Conservation (phyloP, 148 eudicot species). For the Fagopyrum homotropicum region DNA sequence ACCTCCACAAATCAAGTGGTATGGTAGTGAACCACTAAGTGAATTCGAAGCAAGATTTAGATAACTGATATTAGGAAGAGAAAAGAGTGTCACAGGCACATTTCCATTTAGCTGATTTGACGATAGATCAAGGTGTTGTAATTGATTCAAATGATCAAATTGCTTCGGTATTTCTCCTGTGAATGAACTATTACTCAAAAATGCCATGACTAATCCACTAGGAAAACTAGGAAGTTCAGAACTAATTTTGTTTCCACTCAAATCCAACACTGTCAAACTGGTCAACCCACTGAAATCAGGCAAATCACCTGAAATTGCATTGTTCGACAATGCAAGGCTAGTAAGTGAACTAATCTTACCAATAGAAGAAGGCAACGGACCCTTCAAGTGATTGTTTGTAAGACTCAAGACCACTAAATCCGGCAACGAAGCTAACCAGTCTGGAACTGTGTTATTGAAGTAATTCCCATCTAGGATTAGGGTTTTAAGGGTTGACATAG, state of each 20-base stretch:
- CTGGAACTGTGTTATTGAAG: conserved; percentile 46
- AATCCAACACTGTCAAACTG: conserved; percentile 36
- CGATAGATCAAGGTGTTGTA: conserved; percentile 63
- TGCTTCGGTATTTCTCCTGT: conserved; percentile 34
- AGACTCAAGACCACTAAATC: conserved; percentile 43
- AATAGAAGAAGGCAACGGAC: conserved; percentile 43
- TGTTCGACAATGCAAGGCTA: conserved; percentile 42
- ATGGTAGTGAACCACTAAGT: conserved; percentile 54
- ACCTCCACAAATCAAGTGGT: conserved; percentile 41
- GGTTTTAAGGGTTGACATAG: conserved; percentile 42
- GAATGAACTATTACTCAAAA: conserved; percentile 48
- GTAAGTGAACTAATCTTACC: conserved; percentile 25
- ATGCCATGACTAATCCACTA: conserved; percentile 33
- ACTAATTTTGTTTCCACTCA: conserved; percentile 40
- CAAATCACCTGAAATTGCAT: conserved; percentile 41
- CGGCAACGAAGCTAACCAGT: conserved; percentile 37
- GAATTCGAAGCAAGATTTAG: conserved; percentile 59
- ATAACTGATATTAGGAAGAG: conserved; percentile 48
- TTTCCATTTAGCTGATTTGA: conserved; percentile 41
- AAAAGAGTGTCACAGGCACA: conserved; percentile 35
- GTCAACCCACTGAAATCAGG: conserved; percentile 47
- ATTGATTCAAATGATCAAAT: conserved; percentile 27
- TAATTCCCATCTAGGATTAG: conserved; percentile 50
- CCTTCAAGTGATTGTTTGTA: conserved; percentile 38
- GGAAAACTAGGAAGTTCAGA: conserved; percentile 46